Conservation (phyloP, 257 asterid species). For the Penstemon barbatus region DNA sequence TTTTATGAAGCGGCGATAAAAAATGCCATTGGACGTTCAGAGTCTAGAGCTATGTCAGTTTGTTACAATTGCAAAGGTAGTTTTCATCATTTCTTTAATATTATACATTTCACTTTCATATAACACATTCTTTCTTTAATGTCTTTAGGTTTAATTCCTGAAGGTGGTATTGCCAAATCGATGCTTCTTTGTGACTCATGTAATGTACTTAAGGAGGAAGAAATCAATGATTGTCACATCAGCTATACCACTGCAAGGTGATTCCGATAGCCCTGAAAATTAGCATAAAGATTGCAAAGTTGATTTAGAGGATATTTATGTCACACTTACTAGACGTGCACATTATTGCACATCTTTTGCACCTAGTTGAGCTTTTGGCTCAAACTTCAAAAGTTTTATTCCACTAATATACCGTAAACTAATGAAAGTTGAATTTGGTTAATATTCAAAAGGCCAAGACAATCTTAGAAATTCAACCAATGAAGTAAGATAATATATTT, state of each 20-base stretch:
- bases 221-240: constrained; percentile 34
- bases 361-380: background rate
- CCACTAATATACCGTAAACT: background rate
- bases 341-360: background rate
- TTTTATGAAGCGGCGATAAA: constrained; percentile 54
- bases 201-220: constrained; percentile 37
- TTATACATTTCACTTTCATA: constrained; percentile 16
- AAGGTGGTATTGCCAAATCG: constrained; percentile 44
- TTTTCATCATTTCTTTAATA: no score
- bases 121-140: background rate
- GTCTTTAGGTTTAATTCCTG: constrained; percentile 48
- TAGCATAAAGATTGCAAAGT: constrained; percentile 5
- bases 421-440: background rate
- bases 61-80: constrained; percentile 44
- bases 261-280: constrained; percentile 2
- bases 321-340: background rate
- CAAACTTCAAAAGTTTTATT: background rate
- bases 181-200: constrained; percentile 64
- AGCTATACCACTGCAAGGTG: constrained; percentile 52
- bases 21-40: constrained; percentile 52
- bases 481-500: background rate
- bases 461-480: no score
- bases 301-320: background rate
- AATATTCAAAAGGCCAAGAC: background rate
- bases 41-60: constrained; percentile 28